These are phyloP conservation scores for Tuber melanosporum DNA, from an alignment of 495 filamentous ascomycete species.

Conservation along the genomic window DNA sequence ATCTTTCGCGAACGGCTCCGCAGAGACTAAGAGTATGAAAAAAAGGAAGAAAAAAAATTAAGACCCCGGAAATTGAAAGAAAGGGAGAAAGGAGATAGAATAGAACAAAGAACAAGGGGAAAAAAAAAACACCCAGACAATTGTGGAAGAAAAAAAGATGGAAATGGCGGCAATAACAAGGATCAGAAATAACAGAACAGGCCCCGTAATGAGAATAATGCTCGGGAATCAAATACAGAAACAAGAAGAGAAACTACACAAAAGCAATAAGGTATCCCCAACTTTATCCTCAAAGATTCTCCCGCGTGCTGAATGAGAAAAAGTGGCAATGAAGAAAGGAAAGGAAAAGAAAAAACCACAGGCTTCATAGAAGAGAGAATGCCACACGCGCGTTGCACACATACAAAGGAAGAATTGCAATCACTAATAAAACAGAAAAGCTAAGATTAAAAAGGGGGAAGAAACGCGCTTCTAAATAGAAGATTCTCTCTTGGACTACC, in stretches of 20 bases:
- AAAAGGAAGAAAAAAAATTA: background rate
- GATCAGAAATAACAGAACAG: constrained; percentile 1
- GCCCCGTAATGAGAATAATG: constrained; percentile 33
- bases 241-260: constrained; percentile 27
- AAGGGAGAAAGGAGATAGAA: background rate
- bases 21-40: background rate
- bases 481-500: constrained; percentile 7
- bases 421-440: constrained; percentile 40
- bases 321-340: constrained; percentile 31
- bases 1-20: background rate
- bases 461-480: constrained; percentile 21
- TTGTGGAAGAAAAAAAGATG: background rate
- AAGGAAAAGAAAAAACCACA: constrained; percentile 20
- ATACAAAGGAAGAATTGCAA: constrained; percentile 33
- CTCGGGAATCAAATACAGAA: constrained; percentile 7
- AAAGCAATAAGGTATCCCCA: constrained; percentile 14
- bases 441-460: constrained; percentile 25
- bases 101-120: background rate
- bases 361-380: constrained; percentile 1
- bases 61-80: background rate
- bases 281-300: constrained; percentile 36
- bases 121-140: background rate
- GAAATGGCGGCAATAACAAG: background rate
- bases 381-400: constrained; percentile 28
- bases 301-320: constrained; percentile 23